Base-by-base conservation (phyloP, 2,329 filamentous ascomycete genomes). In the Aspergillus fumigatus region DNA sequence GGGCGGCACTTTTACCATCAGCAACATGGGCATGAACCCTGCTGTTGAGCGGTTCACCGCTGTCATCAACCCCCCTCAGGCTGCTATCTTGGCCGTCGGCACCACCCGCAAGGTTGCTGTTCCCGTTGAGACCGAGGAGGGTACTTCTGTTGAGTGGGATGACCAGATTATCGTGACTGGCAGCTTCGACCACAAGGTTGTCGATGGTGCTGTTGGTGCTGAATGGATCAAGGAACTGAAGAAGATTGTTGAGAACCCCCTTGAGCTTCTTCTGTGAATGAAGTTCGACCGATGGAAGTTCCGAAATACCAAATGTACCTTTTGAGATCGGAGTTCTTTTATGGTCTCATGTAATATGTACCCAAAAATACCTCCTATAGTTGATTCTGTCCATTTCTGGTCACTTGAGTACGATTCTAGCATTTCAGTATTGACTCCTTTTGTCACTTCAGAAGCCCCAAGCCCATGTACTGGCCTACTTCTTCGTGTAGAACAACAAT, bases 1-100 rank as follows among this genome's bases (percentile, higher is more conserved):
- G 83, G 94, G 94, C 55, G 94, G 94, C 75, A 96, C 91, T 75
- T 96, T 99, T 80, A 97, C 93, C 77, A 97, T 99, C 79, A 96
- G 90, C 80, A 99, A 99, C 86, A 96, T 99, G 94, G 94, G 94
- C 78, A 99, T 99, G 94, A 99, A 99, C 85, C 73, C 87, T 50
- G 93, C 94, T 51, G 88, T 99, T 62, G 92, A 97, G 79, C 86
- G 92, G 75, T 99, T 99, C 81, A 97, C 94, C 52, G 94, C 94
- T 66, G 89, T 99, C 72, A 96, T 99, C 84, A 99, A 99, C 86
- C 94, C 95, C 65, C 94, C 94, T 53, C 95, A 99, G 82, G 90
- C 94, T 54, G 89, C 87, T 72, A 99, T 99, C 75, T 84, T 99
- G 62, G 93, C 94, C 54, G 90, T 99, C 58, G 94, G 95, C 70